Evolutionary conservation across 345 rosid genomes (phyloP), one percentile per base, ranked within the genome.

Genomic region (Firmiana major): DNA sequence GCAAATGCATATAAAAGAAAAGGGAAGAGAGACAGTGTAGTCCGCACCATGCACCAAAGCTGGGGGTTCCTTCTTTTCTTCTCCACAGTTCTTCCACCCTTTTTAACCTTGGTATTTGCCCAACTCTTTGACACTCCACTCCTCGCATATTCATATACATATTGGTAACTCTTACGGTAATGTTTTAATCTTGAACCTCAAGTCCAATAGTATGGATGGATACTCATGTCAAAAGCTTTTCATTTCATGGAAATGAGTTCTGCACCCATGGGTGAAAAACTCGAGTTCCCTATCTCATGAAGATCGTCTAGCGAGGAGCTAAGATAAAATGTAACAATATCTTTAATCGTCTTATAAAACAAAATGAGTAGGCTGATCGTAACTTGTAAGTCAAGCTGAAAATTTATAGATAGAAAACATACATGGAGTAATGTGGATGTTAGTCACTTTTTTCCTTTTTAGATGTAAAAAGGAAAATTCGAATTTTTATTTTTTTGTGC

Each of bases 1-100:
- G 75, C 62, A 70, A 46, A 66, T 49, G 71, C 62, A 76, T 24
- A 66, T 22, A 76, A 59, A 34, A 43, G 24, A 40, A 38, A 1
- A 4, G 8, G 4, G 6, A 38, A 38, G 7, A 12, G 46, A 26
- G 7, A 73, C 53, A n/a, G n/a, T n/a, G n/a, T n/a, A n/a, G n/a
- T n/a, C n/a, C n/a, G n/a, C n/a, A n/a, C n/a, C n/a, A n/a, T n/a
- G n/a, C n/a, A n/a, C n/a, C n/a, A n/a, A n/a, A n/a, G n/a, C n/a
- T n/a, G n/a, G n/a, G n/a, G n/a, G n/a, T n/a, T n/a, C n/a, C n/a
- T n/a, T n/a, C n/a, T 4, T 34, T 36, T 73, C 15, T 43, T 46
- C 38, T 68, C 9, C 53, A 68, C 5, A 21, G 12, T 13, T 40
- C 49, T n/a, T 1, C 28, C 11, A n/a, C 36, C 64, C 3, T 66